Evolutionary conservation across 2,329 filamentous ascomycete species (phyloP).

Genomic region (Arthroderma uncinatum): DNA sequence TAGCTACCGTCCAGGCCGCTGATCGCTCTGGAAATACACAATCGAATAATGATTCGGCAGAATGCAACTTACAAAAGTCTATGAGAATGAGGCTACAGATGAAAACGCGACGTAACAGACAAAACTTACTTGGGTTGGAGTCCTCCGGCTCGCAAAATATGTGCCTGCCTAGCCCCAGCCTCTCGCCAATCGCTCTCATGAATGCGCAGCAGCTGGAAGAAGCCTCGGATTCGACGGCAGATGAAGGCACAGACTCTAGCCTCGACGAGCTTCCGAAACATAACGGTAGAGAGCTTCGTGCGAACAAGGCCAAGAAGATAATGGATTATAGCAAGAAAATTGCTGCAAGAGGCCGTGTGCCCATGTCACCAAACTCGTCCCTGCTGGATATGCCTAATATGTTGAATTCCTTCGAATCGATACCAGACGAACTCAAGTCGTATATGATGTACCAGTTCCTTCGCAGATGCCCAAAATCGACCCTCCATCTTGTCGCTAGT

Average conservation of each 20-base stretch:
- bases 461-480: conserved; percentile 74
- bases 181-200: conserved; percentile 79
- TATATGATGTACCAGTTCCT: conserved; percentile 96
- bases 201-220: conserved; percentile 40
- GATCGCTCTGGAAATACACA: not conserved
- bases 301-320: not conserved
- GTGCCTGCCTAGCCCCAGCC: conserved; percentile 83
- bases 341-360: conserved; percentile 30
- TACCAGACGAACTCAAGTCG: conserved; percentile 83
- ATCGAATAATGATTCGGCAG: not conserved
- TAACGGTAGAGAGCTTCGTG: not conserved
- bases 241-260: conserved; percentile 34
- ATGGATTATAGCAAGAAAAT: conserved; percentile 16
- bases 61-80: not conserved
- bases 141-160: conserved; percentile 46
- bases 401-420: conserved; percentile 78
- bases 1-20: not conserved
- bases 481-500: conserved; percentile 77
- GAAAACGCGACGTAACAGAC: not conserved
- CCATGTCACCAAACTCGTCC: conserved; percentile 23
- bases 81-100: not conserved
- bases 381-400: conserved; percentile 74
- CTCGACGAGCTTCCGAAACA: conserved; percentile 38
- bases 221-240: conserved; percentile 31
- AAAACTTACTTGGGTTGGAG: not conserved